These are phyloP conservation scores for Coemansia sp. DNA, from an alignment of 192 early-diverging fungal genomes.

Conservation along the genomic window DNA sequence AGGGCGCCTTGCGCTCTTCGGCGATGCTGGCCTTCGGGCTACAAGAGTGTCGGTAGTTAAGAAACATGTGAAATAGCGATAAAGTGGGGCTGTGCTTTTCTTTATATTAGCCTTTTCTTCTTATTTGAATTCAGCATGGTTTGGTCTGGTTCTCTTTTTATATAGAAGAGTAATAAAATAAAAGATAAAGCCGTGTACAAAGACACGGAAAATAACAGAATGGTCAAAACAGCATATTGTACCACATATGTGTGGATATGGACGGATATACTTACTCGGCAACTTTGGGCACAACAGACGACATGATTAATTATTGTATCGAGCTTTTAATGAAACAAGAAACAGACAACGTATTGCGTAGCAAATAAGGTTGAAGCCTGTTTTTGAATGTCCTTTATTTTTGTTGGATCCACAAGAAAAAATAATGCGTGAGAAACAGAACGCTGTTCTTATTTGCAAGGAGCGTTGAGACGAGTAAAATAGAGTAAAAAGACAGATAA, in stretches of 20 bases:
- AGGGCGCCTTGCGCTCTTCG: conserved; percentile 73
- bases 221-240: too few relatives aligned
- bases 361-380: too few relatives aligned
- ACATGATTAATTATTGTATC: conserved; percentile 11
- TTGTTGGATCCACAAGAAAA: neutral
- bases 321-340: neutral
- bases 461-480: neutral
- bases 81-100: too few relatives aligned
- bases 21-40: conserved; percentile 60
- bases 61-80: too few relatives aligned
- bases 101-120: too few relatives aligned
- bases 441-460: too few relatives aligned
- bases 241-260: neutral
- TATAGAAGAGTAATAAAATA: neutral
- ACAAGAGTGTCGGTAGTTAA: neutral
- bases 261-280: conserved; percentile 26
- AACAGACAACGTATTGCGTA: neutral
- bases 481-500: neutral
- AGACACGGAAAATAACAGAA: neutral
- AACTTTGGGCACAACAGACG: conserved; percentile 10
- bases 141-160: too few relatives aligned
- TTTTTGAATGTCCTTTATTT: neutral
- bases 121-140: too few relatives aligned
- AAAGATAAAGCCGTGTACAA: neutral
- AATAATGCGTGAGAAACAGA: neutral